Conservation (phyloP, 1,139 yeast genomes). For the Nematodospora anomalae region DNA sequence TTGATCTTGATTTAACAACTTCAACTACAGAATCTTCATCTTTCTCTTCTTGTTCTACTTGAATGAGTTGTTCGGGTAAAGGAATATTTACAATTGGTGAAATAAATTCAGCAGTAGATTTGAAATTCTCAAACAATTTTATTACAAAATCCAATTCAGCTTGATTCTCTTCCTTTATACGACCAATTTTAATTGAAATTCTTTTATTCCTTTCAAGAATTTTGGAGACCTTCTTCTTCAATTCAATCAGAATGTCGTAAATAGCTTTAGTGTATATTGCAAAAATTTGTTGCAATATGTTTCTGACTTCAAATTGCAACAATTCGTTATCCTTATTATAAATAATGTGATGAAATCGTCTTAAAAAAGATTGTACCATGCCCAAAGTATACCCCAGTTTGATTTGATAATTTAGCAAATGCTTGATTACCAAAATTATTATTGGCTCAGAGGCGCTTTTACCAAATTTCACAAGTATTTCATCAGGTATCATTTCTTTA, state of each 20-base stretch:
- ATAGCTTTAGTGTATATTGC: conserved; percentile 49
- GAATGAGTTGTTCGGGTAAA: conserved; percentile 28
- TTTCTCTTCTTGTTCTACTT: conserved; percentile 15
- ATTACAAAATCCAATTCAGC: conserved; percentile 39
- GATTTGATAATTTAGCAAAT: conserved; percentile 51
- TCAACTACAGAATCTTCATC: conserved; percentile 23
- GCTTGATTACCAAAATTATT: conserved; percentile 52
- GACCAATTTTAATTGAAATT: conserved; percentile 68
- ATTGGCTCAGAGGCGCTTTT: conserved; percentile 36
- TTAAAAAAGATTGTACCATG: conserved; percentile 51
- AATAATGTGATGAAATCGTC: conserved; percentile 42
- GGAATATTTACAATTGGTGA: conserved; percentile 39
- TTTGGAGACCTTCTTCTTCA: conserved; percentile 35
- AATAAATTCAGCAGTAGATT: conserved; percentile 43
- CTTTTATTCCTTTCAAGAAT: conserved; percentile 45
- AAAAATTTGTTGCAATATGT: conserved; percentile 34
- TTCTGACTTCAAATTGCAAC: conserved; percentile 16
- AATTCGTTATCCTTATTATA: conserved; percentile 14
- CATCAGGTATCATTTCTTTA: conserved; percentile 26
- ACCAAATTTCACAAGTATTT: conserved; percentile 19
- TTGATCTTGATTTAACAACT: conserved; percentile 23
- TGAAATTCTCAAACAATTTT: conserved; percentile 46
- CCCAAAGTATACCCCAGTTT: conserved; percentile 48
- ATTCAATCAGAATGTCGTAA: conserved; percentile 32
- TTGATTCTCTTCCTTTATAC: conserved; percentile 53